Conservation (phyloP, 2,329 filamentous ascomycete genomes). For the Podosphaera fusca region DNA sequence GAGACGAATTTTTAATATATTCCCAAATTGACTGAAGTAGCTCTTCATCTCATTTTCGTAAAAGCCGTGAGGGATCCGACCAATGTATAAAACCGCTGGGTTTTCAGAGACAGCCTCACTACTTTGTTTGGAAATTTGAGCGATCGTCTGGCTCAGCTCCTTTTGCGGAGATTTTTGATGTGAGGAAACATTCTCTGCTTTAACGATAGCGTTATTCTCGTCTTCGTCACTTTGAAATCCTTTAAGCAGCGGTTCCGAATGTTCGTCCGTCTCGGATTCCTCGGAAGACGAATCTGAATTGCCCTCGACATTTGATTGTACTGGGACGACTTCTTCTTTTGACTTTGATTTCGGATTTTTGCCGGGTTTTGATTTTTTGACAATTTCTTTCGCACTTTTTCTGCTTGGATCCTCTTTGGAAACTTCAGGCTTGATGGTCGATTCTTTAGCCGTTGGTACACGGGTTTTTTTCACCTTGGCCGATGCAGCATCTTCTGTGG, state of each 20-base stretch:
- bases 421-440: constrained; percentile 5
- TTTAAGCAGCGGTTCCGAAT: constrained; percentile 27
- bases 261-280: constrained; percentile 22
- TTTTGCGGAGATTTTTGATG: constrained; percentile 19
- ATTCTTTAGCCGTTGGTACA: neutral
- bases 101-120: constrained; percentile 23
- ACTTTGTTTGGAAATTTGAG: constrained; percentile 24
- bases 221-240: constrained; percentile 32
- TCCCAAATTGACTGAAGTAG: constrained; percentile 86
- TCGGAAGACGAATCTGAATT: constrained; percentile 3
- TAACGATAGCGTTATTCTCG: constrained; percentile 18
- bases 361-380: constrained; percentile 4
- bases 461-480: constrained; percentile 14
- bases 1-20: constrained; percentile 53
- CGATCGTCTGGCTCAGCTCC: constrained; percentile 22
- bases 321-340: constrained; percentile 2
- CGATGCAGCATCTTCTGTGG: constrained; percentile 3
- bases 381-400: neutral
- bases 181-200: constrained; percentile 22
- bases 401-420: constrained; percentile 3
- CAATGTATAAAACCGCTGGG: constrained; percentile 70
- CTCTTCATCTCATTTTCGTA: constrained; percentile 87
- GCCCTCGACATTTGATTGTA: constrained; percentile 2
- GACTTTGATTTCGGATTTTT: constrained; percentile 3
- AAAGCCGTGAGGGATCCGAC: constrained; percentile 83